phyloP scores from a whole-genome alignment of 345 rosid species.

The Raphanus sativus region DNA sequence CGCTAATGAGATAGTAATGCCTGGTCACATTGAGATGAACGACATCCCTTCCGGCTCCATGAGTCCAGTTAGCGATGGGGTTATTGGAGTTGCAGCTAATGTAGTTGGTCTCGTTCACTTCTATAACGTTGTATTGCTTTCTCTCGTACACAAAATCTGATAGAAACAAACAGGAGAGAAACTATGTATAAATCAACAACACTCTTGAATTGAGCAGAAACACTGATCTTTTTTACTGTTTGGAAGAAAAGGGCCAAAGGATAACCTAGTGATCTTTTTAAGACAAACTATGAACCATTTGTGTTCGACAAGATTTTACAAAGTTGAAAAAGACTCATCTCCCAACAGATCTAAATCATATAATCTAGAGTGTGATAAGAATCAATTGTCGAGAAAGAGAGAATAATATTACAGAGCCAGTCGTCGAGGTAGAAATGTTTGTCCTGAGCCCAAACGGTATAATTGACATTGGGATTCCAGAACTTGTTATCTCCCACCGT shows the following conservation, averaged over 20 bases:
- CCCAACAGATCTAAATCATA: background rate
- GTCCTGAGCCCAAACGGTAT: slow-evolving; percentile 75
- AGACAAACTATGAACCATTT: background rate
- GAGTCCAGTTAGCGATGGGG: slow-evolving; percentile 78
- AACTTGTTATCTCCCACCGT: slow-evolving; percentile 62
- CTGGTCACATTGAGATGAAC: slow-evolving; percentile 84
- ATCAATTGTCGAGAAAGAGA: background rate
- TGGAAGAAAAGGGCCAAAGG: background rate
- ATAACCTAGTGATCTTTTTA: background rate
- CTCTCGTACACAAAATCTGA: slow-evolving; percentile 90
- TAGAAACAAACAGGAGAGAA: too few species aligned
- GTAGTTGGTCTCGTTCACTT: slow-evolving; percentile 84
- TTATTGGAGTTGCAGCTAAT: slow-evolving; percentile 65
- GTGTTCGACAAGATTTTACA: slow-evolving; percentile 3
- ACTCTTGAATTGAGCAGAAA: background rate
- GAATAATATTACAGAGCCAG: slow-evolving; percentile 61
- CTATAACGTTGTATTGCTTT: slow-evolving; percentile 77
- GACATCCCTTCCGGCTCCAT: slow-evolving; percentile 87
- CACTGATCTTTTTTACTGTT: background rate
- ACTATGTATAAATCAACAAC: background rate
- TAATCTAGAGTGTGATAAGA: background rate
- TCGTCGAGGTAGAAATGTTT: slow-evolving; percentile 88
- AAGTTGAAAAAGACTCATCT: background rate
- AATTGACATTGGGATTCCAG: slow-evolving; percentile 74
- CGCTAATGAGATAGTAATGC: slow-evolving; percentile 69